Evolutionary conservation across 1,284 basidiomycete species (phyloP).

Genomic region (Xanthoconium separans): DNA sequence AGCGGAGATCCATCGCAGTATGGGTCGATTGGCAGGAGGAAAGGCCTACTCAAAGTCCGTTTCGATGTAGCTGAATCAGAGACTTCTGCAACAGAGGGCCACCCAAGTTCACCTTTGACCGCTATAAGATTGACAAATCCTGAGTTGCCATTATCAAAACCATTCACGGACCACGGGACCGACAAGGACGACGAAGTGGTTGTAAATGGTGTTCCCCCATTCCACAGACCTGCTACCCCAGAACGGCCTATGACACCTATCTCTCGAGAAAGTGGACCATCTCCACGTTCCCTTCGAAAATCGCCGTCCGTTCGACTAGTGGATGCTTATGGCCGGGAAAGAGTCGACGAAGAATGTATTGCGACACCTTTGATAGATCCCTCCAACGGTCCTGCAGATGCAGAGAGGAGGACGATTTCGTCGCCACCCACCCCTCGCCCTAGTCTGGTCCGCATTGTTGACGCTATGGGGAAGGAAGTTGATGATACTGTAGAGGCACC

Average conservation of each 20-base stretch:
- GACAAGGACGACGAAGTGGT: not conserved
- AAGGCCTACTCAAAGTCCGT: slow-evolving; percentile 57
- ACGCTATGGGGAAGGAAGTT: slow-evolving; percentile 65
- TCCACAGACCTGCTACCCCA: slow-evolving; percentile 17
- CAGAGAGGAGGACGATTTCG: slow-evolving; percentile 8
- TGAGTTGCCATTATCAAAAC: slow-evolving; percentile 15
- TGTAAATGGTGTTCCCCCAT: slow-evolving; percentile 1
- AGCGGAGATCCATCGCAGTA: slow-evolving; percentile 30
- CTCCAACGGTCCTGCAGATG: slow-evolving; percentile 14
- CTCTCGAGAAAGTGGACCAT: slow-evolving; percentile 27
- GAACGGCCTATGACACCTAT: slow-evolving; percentile 22
- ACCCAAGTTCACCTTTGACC: slow-evolving; percentile 25
- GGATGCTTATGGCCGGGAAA: slow-evolving; percentile 56
- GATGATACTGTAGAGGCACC: slow-evolving; percentile 36
- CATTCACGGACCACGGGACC: not conserved
- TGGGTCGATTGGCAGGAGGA: slow-evolving; percentile 34
- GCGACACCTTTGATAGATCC: not conserved
- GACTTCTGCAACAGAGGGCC: slow-evolving; percentile 39
- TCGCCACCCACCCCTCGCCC: slow-evolving; percentile 35
- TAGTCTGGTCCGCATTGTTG: slow-evolving; percentile 56
- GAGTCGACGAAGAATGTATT: slow-evolving; percentile 13
- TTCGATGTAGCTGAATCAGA: slow-evolving; percentile 55
- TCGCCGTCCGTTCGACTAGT: slow-evolving; percentile 55
- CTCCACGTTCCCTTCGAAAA: slow-evolving; percentile 40
- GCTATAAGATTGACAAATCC: slow-evolving; percentile 28